Evolutionary conservation across 2,329 filamentous ascomycete genomes (phyloP), one percentile per base, ranked within the genome.

Genomic region (Cladorrhinum sp.): DNA sequence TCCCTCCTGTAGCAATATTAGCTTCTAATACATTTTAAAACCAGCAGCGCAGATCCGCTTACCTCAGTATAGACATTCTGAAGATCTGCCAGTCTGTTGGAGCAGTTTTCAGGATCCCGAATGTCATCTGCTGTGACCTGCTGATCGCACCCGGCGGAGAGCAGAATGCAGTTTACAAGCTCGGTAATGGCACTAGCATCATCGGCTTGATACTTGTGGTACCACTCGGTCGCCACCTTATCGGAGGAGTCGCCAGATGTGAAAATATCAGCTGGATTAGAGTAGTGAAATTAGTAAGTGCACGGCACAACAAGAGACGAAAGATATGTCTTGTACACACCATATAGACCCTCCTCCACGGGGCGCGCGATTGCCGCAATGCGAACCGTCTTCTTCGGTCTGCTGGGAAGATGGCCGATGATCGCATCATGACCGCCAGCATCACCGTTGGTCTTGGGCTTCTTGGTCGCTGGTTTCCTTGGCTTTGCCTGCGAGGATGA

Each of bases 1-100:
- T 72, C 90, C 86, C 81, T 89, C 84, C 79, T 88, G 12, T 8
- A 7, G 3, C 18, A 7, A 29, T 2, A 38, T 66, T 64, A 70
- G 66, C 59, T 57, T 20, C n/a, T 16, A 32, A 18, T 50, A n/a
- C 24, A n/a, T 9, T 36, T 2, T 7, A 10, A 9, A n/a, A 25
- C 12, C 24, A 20, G 25, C 12, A 24, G 22, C 13, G 22, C 18
- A 18, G 12, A 29, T 25, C 2, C 36, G 74, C 82, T 70, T 74
- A 91, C 89, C 72, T 90, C 86, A 74, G 95, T 89, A 71, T 93
- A 96, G 63, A 93, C 86, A 63, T 90, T 88, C 74, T 97, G 91
- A n/a, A 99, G 80, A 68, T 98, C 93, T 22, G 83, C 81, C 50
- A 99, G 78, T 70, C 87, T 87, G 70, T 86, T 87, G 18, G 90